These are phyloP conservation scores for Laguncularia racemosa DNA, from an alignment of 345 rosid genomes.

Conservation along the genomic window DNA sequence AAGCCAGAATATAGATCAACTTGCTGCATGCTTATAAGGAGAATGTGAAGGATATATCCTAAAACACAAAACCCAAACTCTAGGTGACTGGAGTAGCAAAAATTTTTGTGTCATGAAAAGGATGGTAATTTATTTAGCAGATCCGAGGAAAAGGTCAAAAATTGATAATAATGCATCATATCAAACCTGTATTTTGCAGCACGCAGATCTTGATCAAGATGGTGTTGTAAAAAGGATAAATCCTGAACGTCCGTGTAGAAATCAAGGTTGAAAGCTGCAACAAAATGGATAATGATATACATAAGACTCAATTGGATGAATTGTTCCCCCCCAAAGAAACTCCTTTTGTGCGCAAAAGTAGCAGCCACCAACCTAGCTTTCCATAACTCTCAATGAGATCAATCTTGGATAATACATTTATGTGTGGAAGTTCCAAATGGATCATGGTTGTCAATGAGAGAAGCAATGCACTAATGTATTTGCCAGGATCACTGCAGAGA, in stretches of 20 bases:
- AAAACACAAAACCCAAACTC: too few relatives aligned
- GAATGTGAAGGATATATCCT: too few relatives aligned
- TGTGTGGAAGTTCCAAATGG: conserved; percentile 87
- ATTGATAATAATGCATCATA: not conserved
- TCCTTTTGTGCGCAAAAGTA: not conserved
- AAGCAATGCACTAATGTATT: conserved; percentile 77
- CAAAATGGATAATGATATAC: not conserved
- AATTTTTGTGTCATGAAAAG: too few relatives aligned
- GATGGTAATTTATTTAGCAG: too few relatives aligned
- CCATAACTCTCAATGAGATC: conserved; percentile 89
- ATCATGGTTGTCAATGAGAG: conserved; percentile 84
- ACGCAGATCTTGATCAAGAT: conserved; percentile 73
- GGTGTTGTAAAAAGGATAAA: conserved; percentile 63
- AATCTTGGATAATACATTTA: conserved; percentile 89
- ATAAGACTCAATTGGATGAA: not conserved
- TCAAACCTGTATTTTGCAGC: conserved; percentile 78
- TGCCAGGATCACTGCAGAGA: conserved; percentile 82
- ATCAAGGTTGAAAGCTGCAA: conserved; percentile 74
- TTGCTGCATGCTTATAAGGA: too few relatives aligned
- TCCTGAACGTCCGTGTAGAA: conserved; percentile 90
- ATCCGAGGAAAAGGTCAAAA: too few relatives aligned
- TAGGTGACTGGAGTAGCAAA: too few relatives aligned
- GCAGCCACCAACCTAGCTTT: conserved; percentile 51
- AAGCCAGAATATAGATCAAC: too few relatives aligned
- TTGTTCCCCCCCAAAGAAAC: too few relatives aligned